Evolutionary conservation across 257 asterid species (phyloP).

Genomic region (Solanum paucissectum): DNA sequence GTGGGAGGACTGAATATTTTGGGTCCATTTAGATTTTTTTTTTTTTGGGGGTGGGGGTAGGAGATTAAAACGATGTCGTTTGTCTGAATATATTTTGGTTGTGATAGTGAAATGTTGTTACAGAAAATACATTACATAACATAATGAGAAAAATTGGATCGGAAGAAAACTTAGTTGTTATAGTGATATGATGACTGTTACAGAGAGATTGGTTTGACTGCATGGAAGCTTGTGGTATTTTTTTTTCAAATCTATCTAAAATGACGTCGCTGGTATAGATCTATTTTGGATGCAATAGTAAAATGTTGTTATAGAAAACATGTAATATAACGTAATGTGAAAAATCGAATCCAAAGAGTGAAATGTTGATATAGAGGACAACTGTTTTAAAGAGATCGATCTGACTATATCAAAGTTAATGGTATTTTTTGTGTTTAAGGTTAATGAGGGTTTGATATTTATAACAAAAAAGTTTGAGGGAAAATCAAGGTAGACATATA

Average conservation of each 20-base stretch:
- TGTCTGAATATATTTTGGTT: not conserved
- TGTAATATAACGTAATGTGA: not conserved
- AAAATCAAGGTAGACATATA: slow-evolving; percentile 8
- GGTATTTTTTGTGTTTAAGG: not conserved
- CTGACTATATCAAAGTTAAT: not conserved
- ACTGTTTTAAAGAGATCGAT: not conserved
- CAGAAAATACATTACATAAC: not conserved
- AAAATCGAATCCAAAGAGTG: not conserved
- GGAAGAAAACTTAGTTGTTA: not conserved
- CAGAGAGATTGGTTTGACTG: not conserved
- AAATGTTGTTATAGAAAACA: not conserved
- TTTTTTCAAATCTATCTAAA: not conserved
- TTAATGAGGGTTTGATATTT: not conserved
- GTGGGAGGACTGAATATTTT: slow-evolving; percentile 11
- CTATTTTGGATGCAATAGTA: not conserved
- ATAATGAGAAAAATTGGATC: not conserved
- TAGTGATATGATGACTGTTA: not conserved
- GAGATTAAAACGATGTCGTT: not conserved
- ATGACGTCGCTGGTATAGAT: not conserved
- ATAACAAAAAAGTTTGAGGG: not conserved
- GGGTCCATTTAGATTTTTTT: not conserved
- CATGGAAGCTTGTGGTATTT: not conserved
- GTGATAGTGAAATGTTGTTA: not conserved
- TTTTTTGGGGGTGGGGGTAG: not conserved
- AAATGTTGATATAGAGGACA: not conserved